Evolutionary conservation across 768 basidiomycete species (phyloP).

Genomic region (Lentinula raphanica): DNA sequence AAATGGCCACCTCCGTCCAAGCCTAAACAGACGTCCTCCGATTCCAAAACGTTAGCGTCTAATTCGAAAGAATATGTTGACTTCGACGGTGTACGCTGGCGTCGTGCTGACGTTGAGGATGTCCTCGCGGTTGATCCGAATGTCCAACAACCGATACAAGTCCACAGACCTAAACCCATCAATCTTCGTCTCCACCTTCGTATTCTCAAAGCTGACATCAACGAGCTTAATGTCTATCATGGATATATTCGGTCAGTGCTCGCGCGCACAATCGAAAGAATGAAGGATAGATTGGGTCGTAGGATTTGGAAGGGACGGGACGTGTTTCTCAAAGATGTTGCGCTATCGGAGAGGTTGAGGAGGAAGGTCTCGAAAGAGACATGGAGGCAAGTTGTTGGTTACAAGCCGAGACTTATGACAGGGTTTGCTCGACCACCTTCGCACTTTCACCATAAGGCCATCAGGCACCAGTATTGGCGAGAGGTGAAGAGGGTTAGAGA

Average conservation of each 20-base stretch:
- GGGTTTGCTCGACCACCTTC: not conserved
- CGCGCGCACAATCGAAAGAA: slow-evolving; percentile 49
- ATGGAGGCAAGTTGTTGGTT: slow-evolving; percentile 2
- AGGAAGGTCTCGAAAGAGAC: not conserved
- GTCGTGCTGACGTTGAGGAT: not conserved
- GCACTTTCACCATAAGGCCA: not conserved
- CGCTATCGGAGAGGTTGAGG: not conserved
- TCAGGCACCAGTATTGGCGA: not conserved
- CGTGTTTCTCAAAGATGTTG: slow-evolving; percentile 37
- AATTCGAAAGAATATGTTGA: not conserved
- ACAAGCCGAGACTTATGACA: not conserved
- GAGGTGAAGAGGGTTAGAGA: not conserved
- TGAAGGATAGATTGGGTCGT: slow-evolving; percentile 77
- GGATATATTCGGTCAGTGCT: slow-evolving; percentile 35
- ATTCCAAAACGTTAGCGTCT: not conserved
- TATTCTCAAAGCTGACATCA: slow-evolving; percentile 51
- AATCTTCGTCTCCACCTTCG: slow-evolving; percentile 50
- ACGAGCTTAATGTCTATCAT: slow-evolving; percentile 42
- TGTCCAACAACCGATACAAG: slow-evolving; percentile 5
- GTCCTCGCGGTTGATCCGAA: slow-evolving; percentile 22
- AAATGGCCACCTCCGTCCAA: slow-evolving; percentile 17
- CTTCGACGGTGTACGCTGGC: not conserved
- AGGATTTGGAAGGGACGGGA: slow-evolving; percentile 62
- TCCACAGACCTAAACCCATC: slow-evolving; percentile 34
- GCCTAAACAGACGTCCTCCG: not conserved